Conservation (phyloP, 163 green algal species). For the Chlorella variabilis region DNA sequence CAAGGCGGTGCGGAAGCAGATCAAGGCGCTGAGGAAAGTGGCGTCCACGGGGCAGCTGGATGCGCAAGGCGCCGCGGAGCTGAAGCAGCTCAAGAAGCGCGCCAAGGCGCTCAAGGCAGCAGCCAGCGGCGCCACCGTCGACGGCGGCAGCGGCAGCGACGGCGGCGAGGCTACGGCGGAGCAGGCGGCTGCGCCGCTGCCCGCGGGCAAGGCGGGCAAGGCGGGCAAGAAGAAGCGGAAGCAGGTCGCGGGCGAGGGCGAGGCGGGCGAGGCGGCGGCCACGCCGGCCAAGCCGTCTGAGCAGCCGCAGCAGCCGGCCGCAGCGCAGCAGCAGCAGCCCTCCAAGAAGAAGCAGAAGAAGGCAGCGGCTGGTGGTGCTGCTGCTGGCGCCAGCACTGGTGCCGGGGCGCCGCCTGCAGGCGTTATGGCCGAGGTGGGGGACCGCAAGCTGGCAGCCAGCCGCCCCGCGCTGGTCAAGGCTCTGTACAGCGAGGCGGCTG, state of each 20-base stretch:
- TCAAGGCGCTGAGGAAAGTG: constrained; percentile 39
- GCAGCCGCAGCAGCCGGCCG: neutral
- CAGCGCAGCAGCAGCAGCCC: neutral
- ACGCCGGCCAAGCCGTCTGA: neutral
- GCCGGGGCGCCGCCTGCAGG: neutral
- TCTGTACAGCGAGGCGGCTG: constrained; percentile 62
- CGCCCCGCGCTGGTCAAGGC: constrained; percentile 65
- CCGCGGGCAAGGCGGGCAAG: constrained; percentile 14
- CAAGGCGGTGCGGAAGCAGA: constrained; percentile 49
- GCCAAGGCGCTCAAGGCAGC: constrained; percentile 20
- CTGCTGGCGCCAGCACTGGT: neutral
- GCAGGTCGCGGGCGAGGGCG: neutral
- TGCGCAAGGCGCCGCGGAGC: neutral
- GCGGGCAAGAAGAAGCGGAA: constrained; percentile 46
- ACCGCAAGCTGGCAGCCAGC: constrained; percentile 61
- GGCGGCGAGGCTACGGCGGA: constrained; percentile 2
- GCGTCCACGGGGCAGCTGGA: constrained; percentile 1
- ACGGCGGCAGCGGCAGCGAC: constrained; percentile 15
- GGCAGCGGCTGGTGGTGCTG: neutral
- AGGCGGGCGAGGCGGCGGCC: neutral
- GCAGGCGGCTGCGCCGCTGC: neutral
- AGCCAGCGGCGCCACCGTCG: neutral
- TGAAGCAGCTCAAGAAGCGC: constrained; percentile 25
- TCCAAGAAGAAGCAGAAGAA: constrained; percentile 42
- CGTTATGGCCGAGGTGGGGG: constrained; percentile 66